Percentiles rank a stretch among this genome's conserved stretches.
These are phyloP conservation scores for Entomophthora muscae DNA, from an alignment of 371 early-diverging fungal species.

Conservation along the genomic window DNA sequence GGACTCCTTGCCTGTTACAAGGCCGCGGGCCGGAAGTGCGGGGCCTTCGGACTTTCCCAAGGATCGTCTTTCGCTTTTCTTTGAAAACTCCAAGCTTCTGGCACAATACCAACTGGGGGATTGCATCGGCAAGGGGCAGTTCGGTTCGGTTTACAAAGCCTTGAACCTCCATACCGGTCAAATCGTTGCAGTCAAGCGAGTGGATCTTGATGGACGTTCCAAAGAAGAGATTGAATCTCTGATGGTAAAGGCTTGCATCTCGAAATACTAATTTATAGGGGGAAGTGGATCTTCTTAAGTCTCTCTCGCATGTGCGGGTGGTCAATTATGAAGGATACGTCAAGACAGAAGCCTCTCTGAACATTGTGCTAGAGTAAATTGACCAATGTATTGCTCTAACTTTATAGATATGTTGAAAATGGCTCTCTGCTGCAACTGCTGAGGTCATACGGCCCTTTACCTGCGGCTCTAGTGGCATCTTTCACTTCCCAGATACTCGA, in stretches of 20 bases:
- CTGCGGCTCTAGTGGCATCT: slow-evolving; percentile 79
- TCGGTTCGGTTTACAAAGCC: slow-evolving; percentile 72
- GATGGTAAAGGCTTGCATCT: slow-evolving; percentile 17
- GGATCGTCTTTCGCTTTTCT: neutral
- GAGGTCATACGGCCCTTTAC: slow-evolving; percentile 81
- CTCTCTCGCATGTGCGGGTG: slow-evolving; percentile 60
- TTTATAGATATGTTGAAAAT: slow-evolving; percentile 61
- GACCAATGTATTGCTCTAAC: neutral
- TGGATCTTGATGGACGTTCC: slow-evolving; percentile 43
- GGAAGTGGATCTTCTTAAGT: slow-evolving; percentile 52
- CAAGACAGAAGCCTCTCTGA: slow-evolving; percentile 43
- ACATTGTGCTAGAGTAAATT: slow-evolving; percentile 69
- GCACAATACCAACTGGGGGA: slow-evolving; percentile 58
- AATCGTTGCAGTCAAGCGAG: slow-evolving; percentile 74
- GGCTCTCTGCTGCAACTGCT: slow-evolving; percentile 79
- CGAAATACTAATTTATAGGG: slow-evolving; percentile 13
- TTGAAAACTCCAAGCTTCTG: neutral
- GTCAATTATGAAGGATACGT: slow-evolving; percentile 76
- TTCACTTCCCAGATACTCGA: slow-evolving; percentile 81
- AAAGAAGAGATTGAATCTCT: slow-evolving; percentile 33
- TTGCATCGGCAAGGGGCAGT: slow-evolving; percentile 83
- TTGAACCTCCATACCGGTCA: slow-evolving; percentile 72
- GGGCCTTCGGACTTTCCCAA: neutral
- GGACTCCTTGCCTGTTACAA: neutral
- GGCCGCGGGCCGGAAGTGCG: neutral